Percentiles rank a stretch among this genome's conserved stretches.
Conservation (phyloP, 176 grass and related monocot genomes). For the Phragmites australis region DNA sequence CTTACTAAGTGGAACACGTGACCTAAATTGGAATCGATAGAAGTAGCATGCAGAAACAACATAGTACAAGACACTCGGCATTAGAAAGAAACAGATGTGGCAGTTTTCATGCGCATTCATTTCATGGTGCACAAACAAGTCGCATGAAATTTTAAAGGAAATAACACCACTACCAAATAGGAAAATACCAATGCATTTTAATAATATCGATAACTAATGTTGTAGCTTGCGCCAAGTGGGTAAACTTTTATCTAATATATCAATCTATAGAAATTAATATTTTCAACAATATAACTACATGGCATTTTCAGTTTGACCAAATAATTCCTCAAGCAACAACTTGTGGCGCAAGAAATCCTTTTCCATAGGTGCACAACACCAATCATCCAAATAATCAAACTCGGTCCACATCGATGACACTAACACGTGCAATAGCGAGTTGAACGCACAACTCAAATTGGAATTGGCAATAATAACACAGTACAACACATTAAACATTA, state of each 20-base stretch:
- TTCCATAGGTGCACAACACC: not conserved
- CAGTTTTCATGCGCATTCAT: not conserved
- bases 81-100: not conserved
- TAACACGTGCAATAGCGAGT: not conserved
- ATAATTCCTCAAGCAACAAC: not conserved
- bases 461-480: not conserved
- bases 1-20: not conserved
- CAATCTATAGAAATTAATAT: not conserved
- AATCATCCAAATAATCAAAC: slow-evolving; percentile 21
- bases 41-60: not conserved
- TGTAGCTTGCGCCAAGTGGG: not conserved
- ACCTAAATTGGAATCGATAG: not conserved
- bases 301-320: not conserved
- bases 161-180: not conserved
- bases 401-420: not conserved
- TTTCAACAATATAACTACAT: not conserved
- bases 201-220: not conserved
- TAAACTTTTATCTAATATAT: not conserved
- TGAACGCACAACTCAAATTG: not conserved
- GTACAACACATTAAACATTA: no score
- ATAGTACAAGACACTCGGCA: not conserved
- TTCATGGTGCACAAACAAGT: not conserved
- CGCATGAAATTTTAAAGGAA: not conserved
- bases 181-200: not conserved
- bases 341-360: not conserved